Evolutionary conservation across 345 rosid genomes (phyloP).

Genomic region (Streptanthus diversifolius): DNA sequence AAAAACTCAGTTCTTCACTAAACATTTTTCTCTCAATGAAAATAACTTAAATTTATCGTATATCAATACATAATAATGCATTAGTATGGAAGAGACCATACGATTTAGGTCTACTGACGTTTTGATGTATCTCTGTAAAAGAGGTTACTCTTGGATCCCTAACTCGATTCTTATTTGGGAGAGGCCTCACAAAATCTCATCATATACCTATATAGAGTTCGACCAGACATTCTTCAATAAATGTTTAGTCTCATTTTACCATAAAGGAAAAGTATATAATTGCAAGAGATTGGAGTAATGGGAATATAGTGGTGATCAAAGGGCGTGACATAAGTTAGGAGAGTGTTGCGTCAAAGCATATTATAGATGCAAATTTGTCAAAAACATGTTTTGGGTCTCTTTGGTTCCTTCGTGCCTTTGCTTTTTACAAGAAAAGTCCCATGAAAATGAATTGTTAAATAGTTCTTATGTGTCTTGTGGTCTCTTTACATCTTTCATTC

Average conservation of each 20-base stretch:
- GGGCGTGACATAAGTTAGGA: slow-evolving; percentile 18
- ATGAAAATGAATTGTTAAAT: slow-evolving; percentile 14
- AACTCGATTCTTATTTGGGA: background rate
- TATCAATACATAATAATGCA: background rate
- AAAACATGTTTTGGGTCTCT: slow-evolving; percentile 8
- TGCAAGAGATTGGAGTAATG: background rate
- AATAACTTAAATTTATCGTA: background rate
- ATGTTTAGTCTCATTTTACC: background rate
- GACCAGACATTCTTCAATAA: background rate
- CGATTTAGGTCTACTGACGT: background rate
- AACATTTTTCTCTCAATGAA: background rate
- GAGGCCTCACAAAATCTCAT: background rate
- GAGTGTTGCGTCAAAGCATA: slow-evolving; percentile 29
- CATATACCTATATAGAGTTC: background rate
- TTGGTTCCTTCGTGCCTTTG: slow-evolving; percentile 4
- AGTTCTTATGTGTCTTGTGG: background rate
- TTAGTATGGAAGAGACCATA: background rate
- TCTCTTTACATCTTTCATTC: slow-evolving; percentile 1
- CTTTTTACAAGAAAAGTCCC: background rate
- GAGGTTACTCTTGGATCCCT: background rate
- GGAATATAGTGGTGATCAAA: background rate
- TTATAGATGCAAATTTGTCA: background rate
- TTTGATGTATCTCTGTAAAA: background rate
- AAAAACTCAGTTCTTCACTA: background rate
- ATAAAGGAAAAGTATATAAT: background rate